These are phyloP conservation scores for Bromus sterilis DNA, from an alignment of 176 grass and related monocot species.

Conservation along the genomic window DNA sequence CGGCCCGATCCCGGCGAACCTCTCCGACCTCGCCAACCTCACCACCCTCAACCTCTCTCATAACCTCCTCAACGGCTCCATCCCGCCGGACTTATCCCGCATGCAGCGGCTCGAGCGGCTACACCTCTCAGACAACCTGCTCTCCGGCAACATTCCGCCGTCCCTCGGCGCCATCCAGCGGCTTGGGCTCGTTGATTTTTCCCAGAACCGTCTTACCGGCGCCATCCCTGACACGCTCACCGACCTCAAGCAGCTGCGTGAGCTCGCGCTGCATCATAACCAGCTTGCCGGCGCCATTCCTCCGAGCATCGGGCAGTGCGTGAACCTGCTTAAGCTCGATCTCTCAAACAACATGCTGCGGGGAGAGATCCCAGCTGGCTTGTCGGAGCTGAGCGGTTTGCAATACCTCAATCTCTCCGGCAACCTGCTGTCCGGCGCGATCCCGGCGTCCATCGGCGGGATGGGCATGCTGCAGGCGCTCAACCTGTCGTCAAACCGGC, in stretches of 20 bases:
- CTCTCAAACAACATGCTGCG: conserved; percentile 61
- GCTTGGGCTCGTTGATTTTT: conserved; percentile 69
- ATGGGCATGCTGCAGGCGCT: conserved; percentile 73
- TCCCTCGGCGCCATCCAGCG: conserved; percentile 43
- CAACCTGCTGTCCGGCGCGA: conserved; percentile 54
- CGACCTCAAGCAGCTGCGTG: conserved; percentile 45
- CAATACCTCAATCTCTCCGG: conserved; percentile 67
- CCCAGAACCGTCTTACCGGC: conserved; percentile 44
- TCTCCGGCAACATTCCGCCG: conserved; percentile 64
- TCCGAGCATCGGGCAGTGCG: conserved; percentile 13
- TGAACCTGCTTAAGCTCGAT: conserved; percentile 47
- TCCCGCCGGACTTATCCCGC: conserved; percentile 40
- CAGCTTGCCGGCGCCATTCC: conserved; percentile 32
- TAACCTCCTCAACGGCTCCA: conserved; percentile 68
- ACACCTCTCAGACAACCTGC: conserved; percentile 68
- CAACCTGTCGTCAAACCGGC: conserved; percentile 73
- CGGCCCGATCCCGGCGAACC: conserved; percentile 65
- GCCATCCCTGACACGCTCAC: conserved; percentile 19
- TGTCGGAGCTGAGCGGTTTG: conserved; percentile 46
- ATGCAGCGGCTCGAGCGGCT: conserved; percentile 69
- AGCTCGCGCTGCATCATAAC: conserved; percentile 29
- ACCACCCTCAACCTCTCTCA: conserved; percentile 56
- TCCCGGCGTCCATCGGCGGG: conserved; percentile 62
- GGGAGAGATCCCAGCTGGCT: conserved; percentile 43
- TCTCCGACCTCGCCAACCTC: conserved; percentile 56